A percentile compares a stretch with the other conserved stretches of the same genome.
Evolutionary conservation across 1,284 basidiomycete genomes (phyloP).

Genomic region (Naganishia sp.): DNA sequence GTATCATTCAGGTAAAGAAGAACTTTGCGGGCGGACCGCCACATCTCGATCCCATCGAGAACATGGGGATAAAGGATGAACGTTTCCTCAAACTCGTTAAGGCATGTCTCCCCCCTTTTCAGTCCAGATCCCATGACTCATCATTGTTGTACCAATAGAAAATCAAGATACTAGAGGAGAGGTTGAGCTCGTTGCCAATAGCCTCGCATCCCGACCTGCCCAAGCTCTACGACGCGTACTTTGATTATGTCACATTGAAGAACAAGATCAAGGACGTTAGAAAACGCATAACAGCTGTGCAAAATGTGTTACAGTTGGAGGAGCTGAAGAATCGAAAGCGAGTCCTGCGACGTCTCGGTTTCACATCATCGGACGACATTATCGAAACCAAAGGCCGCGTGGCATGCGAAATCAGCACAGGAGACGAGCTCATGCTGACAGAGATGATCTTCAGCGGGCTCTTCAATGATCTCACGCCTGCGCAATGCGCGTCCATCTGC

Average conservation of each 20-base stretch:
- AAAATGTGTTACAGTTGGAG: slow-evolving; percentile 92
- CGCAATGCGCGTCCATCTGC: slow-evolving; percentile 87
- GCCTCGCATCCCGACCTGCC: slow-evolving; percentile 74
- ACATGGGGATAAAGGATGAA: slow-evolving; percentile 96
- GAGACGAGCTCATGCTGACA: slow-evolving; percentile 93
- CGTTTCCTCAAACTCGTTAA: slow-evolving; percentile 84
- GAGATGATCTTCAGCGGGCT: slow-evolving; percentile 97
- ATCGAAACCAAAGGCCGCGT: slow-evolving; percentile 98
- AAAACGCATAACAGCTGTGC: slow-evolving; percentile 81
- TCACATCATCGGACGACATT: slow-evolving; percentile 85
- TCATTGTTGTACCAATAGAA: slow-evolving; percentile 60
- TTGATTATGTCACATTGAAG: slow-evolving; percentile 72
- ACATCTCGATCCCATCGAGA: slow-evolving; percentile 86
- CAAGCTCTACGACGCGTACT: slow-evolving; percentile 75
- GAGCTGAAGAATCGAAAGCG: slow-evolving; percentile 96
- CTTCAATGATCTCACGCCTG: slow-evolving; percentile 86
- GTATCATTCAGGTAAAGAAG: slow-evolving; percentile 82
- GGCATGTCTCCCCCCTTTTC: slow-evolving; percentile 55
- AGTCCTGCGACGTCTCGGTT: slow-evolving; percentile 85
- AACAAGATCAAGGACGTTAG: slow-evolving; percentile 73
- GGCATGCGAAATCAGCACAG: slow-evolving; percentile 96
- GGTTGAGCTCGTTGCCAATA: slow-evolving; percentile 72
- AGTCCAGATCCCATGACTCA: not conserved
- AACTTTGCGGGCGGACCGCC: slow-evolving; percentile 86
- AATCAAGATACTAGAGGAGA: slow-evolving; percentile 83